phyloP scores from a whole-genome alignment of 2,329 filamentous ascomycete species.

The Grosmannia serpens region DNA sequence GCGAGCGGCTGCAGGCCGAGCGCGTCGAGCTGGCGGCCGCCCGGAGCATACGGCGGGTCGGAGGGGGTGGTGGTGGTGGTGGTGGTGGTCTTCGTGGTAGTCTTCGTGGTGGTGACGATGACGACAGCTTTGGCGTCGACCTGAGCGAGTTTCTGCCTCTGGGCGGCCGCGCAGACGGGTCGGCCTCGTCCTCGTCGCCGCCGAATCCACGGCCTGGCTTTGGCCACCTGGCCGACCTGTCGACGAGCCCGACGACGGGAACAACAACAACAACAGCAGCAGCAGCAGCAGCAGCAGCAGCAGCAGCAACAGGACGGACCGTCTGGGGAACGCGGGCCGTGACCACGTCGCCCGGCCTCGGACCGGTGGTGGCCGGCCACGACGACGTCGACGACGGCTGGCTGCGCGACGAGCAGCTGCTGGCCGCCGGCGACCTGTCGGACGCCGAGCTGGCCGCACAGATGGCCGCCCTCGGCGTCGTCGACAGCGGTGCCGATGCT shows the following conservation, averaged over 20 bases:
- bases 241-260: constrained; percentile 70
- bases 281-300: too few relatives aligned
- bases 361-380: constrained; percentile 36
- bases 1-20: constrained; percentile 72
- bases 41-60: constrained; percentile 15
- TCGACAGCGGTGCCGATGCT: constrained; percentile 14
- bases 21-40: constrained; percentile 63
- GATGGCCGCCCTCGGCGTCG: constrained; percentile 40
- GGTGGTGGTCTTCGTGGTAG: constrained; percentile 17
- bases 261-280: too few relatives aligned
- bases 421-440: constrained; percentile 24
- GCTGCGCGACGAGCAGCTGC: constrained; percentile 70
- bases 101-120: neutral
- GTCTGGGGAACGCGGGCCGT: constrained; percentile 85
- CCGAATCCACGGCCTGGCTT: constrained; percentile 51
- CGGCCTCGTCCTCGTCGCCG: constrained; percentile 22
- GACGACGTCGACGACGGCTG: constrained; percentile 54
- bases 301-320: constrained; percentile 44
- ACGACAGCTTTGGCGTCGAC: constrained; percentile 24
- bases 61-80: neutral
- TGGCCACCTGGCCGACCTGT: constrained; percentile 60
- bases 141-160: constrained; percentile 56
- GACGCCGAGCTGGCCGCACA: constrained; percentile 46
- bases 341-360: constrained; percentile 24
- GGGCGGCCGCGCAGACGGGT: constrained; percentile 21